A percentile compares a stretch with the other conserved stretches of the same genome.
Conservation (phyloP, 179 eudicot genomes). For the Heliamphora pulchella region DNA sequence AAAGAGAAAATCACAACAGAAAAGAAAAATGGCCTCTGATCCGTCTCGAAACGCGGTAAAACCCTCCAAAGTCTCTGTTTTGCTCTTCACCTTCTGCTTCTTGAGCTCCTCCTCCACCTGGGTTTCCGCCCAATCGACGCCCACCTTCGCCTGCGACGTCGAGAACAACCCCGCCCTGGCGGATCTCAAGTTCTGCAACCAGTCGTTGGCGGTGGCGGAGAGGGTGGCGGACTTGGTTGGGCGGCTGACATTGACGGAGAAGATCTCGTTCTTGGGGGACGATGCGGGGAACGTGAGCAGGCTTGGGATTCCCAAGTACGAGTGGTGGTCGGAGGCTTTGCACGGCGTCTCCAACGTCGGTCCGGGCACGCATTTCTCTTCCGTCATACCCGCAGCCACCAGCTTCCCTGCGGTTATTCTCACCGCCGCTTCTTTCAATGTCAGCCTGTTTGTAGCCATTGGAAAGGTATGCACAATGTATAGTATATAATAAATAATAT, state of each 20-base stretch:
- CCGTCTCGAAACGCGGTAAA: not conserved
- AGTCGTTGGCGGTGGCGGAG: slow-evolving; percentile 19
- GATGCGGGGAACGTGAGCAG: slow-evolving; percentile 38
- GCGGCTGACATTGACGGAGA: slow-evolving; percentile 60
- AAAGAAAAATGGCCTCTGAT: slow-evolving; percentile 1
- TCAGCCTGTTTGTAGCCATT: slow-evolving; percentile 22
- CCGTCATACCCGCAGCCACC: slow-evolving; percentile 58
- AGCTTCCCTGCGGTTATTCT: slow-evolving; percentile 80
- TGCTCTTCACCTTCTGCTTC: not conserved
- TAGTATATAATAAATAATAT: no score
- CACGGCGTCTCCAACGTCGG: slow-evolving; percentile 72
- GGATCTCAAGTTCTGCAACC: slow-evolving; percentile 49
- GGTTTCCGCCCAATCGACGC: slow-evolving; percentile 17
- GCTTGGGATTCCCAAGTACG: slow-evolving; percentile 71
- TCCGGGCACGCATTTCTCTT: slow-evolving; percentile 36
- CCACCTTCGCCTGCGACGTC: slow-evolving; percentile 60
- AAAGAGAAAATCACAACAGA: not conserved
- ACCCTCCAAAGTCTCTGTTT: slow-evolving; percentile 4
- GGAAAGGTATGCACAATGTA: slow-evolving; percentile 19
- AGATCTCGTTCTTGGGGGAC: slow-evolving; percentile 47
- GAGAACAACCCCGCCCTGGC: slow-evolving; percentile 31
- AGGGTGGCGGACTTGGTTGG: slow-evolving; percentile 59
- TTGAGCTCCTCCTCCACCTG: not conserved
- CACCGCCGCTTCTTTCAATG: slow-evolving; percentile 55
- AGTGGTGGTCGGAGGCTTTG: slow-evolving; percentile 97